Evolutionary conservation across 208 protist genomes (phyloP), one percentile per base, ranked within the genome.

Genomic region (Phytomonas sp.): DNA sequence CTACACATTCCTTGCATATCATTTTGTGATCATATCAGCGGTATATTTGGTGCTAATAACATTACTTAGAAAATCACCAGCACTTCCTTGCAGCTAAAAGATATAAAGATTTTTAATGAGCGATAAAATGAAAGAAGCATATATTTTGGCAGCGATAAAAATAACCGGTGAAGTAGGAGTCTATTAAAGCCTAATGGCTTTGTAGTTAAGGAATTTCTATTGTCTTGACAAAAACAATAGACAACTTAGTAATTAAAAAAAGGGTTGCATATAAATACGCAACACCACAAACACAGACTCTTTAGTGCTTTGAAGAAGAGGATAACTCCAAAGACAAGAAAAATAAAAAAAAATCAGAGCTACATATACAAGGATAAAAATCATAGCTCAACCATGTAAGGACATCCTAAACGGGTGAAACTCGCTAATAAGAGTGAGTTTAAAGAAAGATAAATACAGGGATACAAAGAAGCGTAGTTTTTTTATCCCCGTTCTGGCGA

Each of bases 361-460:
- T 68, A 62, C 63, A 26, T 0, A 70, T 74, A 31, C 68, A 66
- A 75, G 74, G 76, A 72, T 46, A 30, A 76, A 72, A 73, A 76
- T 65, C 62, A 64, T 36, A n/a, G 20, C 51, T 34, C 32, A 68
- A 56, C 6, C 17, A 66, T 29, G 67, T 15, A 33, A 63, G 13
- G 2, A 60, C 4, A 20, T 15, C 40, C 40, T 15, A 51, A 51
- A 51, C 13, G 40, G 3, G 40, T 51, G 28, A 46, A 67, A 20
- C 28, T 31, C 60, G 65, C 67, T 62, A 73, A 68, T 43, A n/a
- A 70, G 51, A 78, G 26, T 43, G 51, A 51, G 63, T 64, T 20
- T 20, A 36, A 60, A 67, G 4, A 9, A 46, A 74, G 64, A 33
- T 1, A 64, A 59, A 63, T 66, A 34, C 26, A 34, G n/a, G 9